Conservation (phyloP, 1,284 basidiomycete species). For the Cutaneotrichosporon sp. region DNA sequence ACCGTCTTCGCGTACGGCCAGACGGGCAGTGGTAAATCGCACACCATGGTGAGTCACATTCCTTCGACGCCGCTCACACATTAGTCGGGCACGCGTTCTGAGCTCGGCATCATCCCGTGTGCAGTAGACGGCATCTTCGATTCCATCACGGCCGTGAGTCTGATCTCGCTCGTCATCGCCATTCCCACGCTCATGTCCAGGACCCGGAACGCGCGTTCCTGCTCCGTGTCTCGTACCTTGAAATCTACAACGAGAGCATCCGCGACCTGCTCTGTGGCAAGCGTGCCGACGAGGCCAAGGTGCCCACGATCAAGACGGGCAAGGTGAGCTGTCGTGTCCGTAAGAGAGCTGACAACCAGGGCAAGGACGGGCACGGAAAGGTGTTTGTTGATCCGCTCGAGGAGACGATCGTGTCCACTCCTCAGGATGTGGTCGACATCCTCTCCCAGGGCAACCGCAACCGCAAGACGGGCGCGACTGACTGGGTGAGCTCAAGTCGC, state of each 20-base stretch:
- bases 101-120: constrained; percentile 60
- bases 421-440: constrained; percentile 56
- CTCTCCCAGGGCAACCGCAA: constrained; percentile 57
- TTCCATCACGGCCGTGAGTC: constrained; percentile 53
- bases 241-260: constrained; percentile 62
- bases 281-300: constrained; percentile 43
- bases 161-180: background rate
- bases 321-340: constrained; percentile 37
- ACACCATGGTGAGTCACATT: constrained; percentile 48
- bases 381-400: constrained; percentile 57
- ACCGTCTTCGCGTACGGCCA: constrained; percentile 58
- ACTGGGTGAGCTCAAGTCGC: constrained; percentile 55
- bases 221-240: constrained; percentile 61
- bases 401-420: constrained; percentile 59
- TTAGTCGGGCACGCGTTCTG: constrained; percentile 54
- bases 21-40: constrained; percentile 57
- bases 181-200: constrained; percentile 21
- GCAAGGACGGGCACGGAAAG: constrained; percentile 41
- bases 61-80: background rate
- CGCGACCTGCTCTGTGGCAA: constrained; percentile 56
- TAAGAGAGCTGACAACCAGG: background rate
- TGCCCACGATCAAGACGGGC: constrained; percentile 47
- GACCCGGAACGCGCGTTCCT: constrained; percentile 51
- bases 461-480: constrained; percentile 59
- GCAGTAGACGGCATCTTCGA: constrained; percentile 60